Evolutionary conservation across 768 basidiomycete genomes (phyloP), one percentile per base, ranked within the genome.

Genomic region (Suillus luteus): DNA sequence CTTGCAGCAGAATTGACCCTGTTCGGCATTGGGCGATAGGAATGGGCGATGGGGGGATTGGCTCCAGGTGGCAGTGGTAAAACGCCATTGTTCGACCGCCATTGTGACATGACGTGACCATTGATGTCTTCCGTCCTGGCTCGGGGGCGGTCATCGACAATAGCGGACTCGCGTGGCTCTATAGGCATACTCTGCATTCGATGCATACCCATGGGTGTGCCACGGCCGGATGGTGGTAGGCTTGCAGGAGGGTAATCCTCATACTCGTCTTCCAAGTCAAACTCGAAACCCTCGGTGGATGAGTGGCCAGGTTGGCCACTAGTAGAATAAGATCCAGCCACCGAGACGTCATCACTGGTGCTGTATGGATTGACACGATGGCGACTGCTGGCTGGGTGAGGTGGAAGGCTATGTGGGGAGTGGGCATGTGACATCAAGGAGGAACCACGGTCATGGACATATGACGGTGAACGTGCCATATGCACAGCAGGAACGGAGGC

Each of bases 261-360:
- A 62, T 81, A 85, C 2, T 92, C 91, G 65, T 91, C 90, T 43
- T 91, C 91, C 2, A 80, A 78, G 55, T 92, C 92, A 62, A 86
- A 79, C 49, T 89, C 91, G 69, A 93, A 92, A 10, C 88, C 89
- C 60, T 90, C 85, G 59, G 86, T 77, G 2, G 85, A 83, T 9
- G 84, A 82, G 71, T 89, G 85, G 57, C 67, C 67, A 43, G 63
- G 66, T 22, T 71, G 49, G 46, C 66, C 66, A 57, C 64, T 40
- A 12, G 38, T 65, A 14, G 76, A 69, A 60, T 74, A 69, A 22
- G 75, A 75, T 54, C 69, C 77, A 33, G 76, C 76, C 2, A 70
- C 67, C 12, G 73, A 75, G 3, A 67, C 52, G 58, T 80, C 81
- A 37, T 84, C 81, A 43, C 72, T 78, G 17, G 57, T 41, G 22